Base-by-base conservation (phyloP, 257 asterid genomes). In the Primulina eburnea region DNA sequence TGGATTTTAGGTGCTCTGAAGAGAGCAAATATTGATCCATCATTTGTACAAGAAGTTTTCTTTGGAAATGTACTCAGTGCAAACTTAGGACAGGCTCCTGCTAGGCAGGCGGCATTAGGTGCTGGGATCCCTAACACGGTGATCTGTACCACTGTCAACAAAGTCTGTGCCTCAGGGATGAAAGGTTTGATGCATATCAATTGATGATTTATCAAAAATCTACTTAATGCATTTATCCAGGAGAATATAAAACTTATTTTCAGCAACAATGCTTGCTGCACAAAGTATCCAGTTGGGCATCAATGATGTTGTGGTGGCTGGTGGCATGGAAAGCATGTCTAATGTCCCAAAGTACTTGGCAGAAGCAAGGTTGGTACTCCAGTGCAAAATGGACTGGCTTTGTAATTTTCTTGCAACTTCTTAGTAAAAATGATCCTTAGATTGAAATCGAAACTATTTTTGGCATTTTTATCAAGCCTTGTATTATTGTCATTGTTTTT, bases 311-410 rank as follows among this genome's bases (percentile, higher is more conserved):
- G 99, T 94, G n/a, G 95, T 94, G 63, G 95, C 99, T 73, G 99
- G 99, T 80, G 99, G 99, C 69, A 94, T 91, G 97, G 99, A 94
- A 80, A 86, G 84, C 86, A 94, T 94, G 99, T 94, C 99, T 58
- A 94, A 91, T 79, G 96, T 81, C 78, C 97, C 99, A 47, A 94
- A 91, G 72, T 94, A 94, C 87, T 73, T 94, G 55, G 87, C 93
- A 56, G 97, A 94, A 77, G 97, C 99, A 71, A 94, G 99, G 97
- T 94, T 67, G 70, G 90, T 69, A 6, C 65, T 71, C 72, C 47
- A 16, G 43, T 59, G 30, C 62, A 52, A 33, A 56, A 16, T 20
- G 66, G 68, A 60, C n/a, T 26, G 58, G 37, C 24, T 68, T 62
- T 33, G 20, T 5, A 50, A 16, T 17, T 17, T 16, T 50, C 57